Percentiles rank a stretch among this genome's conserved stretches.
These are phyloP conservation scores for Bryum argenteum DNA, from an alignment of 225 moss, liverwort and hornwort species.

Conservation along the genomic window DNA sequence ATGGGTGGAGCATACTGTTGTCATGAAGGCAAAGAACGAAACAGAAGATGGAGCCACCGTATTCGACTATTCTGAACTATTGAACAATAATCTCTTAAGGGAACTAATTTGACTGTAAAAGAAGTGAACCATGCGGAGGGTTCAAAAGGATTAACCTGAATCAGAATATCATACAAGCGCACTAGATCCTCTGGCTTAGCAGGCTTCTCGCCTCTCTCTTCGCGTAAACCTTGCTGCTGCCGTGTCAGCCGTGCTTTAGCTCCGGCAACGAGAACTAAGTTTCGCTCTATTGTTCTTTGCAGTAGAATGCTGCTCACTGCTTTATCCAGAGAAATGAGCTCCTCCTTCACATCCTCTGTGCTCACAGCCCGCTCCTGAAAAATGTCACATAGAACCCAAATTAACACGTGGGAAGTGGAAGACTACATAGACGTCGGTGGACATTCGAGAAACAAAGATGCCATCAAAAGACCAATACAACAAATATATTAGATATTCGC, in stretches of 20 bases:
- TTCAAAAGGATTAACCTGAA: slow-evolving; percentile 59
- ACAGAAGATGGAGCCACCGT: background rate
- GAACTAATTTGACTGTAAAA: slow-evolving; percentile 7
- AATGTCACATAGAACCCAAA: slow-evolving; percentile 9
- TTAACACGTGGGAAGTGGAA: slow-evolving; percentile 1
- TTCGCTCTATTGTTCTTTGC: slow-evolving; percentile 84
- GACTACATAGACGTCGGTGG: background rate
- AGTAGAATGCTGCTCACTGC: slow-evolving; percentile 88
- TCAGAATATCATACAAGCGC: slow-evolving; percentile 84
- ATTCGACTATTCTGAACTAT: background rate
- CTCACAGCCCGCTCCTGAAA: slow-evolving; percentile 79
- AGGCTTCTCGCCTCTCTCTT: slow-evolving; percentile 98
- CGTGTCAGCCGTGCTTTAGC: slow-evolving; percentile 75
- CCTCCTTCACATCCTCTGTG: slow-evolving; percentile 91
- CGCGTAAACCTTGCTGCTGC: slow-evolving; percentile 79
- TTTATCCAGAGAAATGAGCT: slow-evolving; percentile 79
- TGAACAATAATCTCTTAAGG: slow-evolving; percentile 8
- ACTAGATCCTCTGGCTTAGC: slow-evolving; percentile 97
- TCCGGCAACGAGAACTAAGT: slow-evolving; percentile 71
- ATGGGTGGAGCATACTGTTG: background rate
- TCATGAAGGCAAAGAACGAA: background rate
- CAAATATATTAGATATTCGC: background rate
- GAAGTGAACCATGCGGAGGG: background rate
- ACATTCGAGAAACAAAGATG: slow-evolving; percentile 1
- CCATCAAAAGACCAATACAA: background rate